phyloP scores from a whole-genome alignment of 1,139 yeast species.

The Pichia norvegensis region DNA sequence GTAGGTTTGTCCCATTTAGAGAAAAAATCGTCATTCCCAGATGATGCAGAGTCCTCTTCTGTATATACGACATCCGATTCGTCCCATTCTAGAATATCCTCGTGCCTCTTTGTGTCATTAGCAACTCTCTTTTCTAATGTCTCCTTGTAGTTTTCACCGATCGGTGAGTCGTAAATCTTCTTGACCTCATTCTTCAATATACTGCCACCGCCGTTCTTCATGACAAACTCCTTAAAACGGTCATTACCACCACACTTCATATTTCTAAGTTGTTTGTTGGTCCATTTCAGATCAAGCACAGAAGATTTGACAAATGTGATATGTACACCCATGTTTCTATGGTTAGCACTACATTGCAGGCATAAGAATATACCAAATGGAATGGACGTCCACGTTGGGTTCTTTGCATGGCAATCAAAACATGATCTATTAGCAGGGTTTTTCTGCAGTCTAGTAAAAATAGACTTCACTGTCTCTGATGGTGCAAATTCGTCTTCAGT shows the following conservation, averaged over 20 bases:
- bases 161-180: constrained; percentile 71
- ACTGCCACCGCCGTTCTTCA: constrained; percentile 78
- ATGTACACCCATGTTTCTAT: constrained; percentile 93
- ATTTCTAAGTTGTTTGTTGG: constrained; percentile 75
- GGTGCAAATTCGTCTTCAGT: constrained; percentile 40
- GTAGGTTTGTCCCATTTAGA: constrained; percentile 83
- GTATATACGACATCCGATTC: constrained; percentile 33
- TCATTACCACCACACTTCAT: constrained; percentile 93
- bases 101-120: constrained; percentile 61
- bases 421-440: constrained; percentile 76
- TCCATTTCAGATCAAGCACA: constrained; percentile 84
- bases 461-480: constrained; percentile 52
- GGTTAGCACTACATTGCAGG: constrained; percentile 93
- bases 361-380: constrained; percentile 92
- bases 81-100: constrained; percentile 55
- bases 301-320: constrained; percentile 91
- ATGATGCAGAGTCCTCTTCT: constrained; percentile 33
- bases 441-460: constrained; percentile 52
- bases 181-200: constrained; percentile 57
- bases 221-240: constrained; percentile 71
- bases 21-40: constrained; percentile 74
- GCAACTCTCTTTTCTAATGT: constrained; percentile 64
- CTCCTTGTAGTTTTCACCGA: constrained; percentile 72
- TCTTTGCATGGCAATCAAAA: constrained; percentile 88
- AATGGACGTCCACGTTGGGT: constrained; percentile 98